phyloP scores from a whole-genome alignment of 108 stramenopile species.

The Chaetoceros tenuissimus region DNA sequence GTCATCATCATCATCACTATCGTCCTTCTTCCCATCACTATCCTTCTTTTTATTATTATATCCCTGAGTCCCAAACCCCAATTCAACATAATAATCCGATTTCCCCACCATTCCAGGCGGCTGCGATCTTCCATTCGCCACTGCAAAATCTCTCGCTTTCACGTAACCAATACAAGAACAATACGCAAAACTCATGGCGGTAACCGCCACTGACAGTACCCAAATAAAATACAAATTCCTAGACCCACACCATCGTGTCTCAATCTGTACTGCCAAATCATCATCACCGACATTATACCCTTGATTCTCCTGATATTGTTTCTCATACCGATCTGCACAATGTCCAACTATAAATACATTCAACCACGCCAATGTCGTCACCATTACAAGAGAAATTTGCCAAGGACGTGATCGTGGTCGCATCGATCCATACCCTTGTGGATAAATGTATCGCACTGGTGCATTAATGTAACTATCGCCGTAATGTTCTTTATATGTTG shows the following conservation, averaged over 20 bases:
- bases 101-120: conserved; percentile 41
- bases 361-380: conserved; percentile 61
- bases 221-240: conserved; percentile 63
- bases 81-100: conserved; percentile 63
- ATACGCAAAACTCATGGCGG: conserved; percentile 63
- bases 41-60: too few relatives aligned
- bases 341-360: conserved; percentile 77
- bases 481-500: conserved; percentile 75
- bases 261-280: conserved; percentile 49
- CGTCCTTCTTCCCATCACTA: too few relatives aligned
- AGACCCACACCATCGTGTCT: conserved; percentile 74
- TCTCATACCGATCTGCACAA: conserved; percentile 42
- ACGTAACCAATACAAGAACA: conserved; percentile 82
- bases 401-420: conserved; percentile 76
- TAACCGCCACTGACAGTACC: conserved; percentile 67
- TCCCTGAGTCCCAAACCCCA: too few relatives aligned
- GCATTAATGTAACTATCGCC: conserved; percentile 76
- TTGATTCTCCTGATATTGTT: conserved; percentile 20
- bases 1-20: too few relatives aligned
- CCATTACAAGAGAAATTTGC: conserved; percentile 66
- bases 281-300: conserved; percentile 11
- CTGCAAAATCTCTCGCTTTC: conserved; percentile 72
- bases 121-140: conserved; percentile 69
- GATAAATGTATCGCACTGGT: conserved; percentile 69
- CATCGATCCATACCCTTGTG: conserved; percentile 80